These are phyloP conservation scores for Medicago ruthenica DNA, from an alignment of 306 rosid genomes.

Conservation along the genomic window DNA sequence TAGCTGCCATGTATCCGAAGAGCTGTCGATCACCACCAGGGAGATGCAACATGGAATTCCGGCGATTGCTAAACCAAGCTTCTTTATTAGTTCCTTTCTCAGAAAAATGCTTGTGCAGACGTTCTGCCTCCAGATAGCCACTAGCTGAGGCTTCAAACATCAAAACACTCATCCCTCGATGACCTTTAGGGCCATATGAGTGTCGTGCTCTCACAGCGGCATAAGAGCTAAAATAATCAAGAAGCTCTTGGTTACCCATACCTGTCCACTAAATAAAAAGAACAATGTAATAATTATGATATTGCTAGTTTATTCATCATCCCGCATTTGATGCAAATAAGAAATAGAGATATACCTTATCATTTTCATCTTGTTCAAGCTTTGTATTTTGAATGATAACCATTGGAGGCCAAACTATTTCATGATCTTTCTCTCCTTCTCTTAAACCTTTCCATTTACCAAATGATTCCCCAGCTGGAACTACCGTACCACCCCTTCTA, in stretches of 20 bases:
- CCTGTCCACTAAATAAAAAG: slow-evolving; percentile 61
- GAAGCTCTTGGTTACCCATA: slow-evolving; percentile 89
- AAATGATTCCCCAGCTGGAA: slow-evolving; percentile 76
- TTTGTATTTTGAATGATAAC: slow-evolving; percentile 71
- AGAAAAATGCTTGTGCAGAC: slow-evolving; percentile 71
- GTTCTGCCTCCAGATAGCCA: slow-evolving; percentile 87
- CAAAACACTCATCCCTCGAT: slow-evolving; percentile 84
- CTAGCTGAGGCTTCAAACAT: slow-evolving; percentile 83
- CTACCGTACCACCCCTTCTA: slow-evolving; percentile 69
- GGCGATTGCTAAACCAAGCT: slow-evolving; percentile 61
- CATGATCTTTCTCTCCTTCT: slow-evolving; percentile 71
- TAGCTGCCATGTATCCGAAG: slow-evolving; percentile 73
- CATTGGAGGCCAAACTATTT: slow-evolving; percentile 94
- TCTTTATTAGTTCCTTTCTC: slow-evolving; percentile 73
- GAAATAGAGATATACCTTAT: slow-evolving; percentile 57
- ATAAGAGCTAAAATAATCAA: slow-evolving; percentile 66
- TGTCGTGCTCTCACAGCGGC: slow-evolving; percentile 70
- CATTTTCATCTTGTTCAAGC: slow-evolving; percentile 78
- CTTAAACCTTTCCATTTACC: slow-evolving; percentile 86
- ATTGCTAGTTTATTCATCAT: not conserved
- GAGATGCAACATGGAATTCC: slow-evolving; percentile 30
- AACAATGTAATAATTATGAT: slow-evolving; percentile 14
- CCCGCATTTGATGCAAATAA: slow-evolving; percentile 13
- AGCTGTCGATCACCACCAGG: slow-evolving; percentile 84
- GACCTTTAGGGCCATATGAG: slow-evolving; percentile 91